Conservation (phyloP, 768 basidiomycete genomes). For the Russula griseocarnosa region DNA sequence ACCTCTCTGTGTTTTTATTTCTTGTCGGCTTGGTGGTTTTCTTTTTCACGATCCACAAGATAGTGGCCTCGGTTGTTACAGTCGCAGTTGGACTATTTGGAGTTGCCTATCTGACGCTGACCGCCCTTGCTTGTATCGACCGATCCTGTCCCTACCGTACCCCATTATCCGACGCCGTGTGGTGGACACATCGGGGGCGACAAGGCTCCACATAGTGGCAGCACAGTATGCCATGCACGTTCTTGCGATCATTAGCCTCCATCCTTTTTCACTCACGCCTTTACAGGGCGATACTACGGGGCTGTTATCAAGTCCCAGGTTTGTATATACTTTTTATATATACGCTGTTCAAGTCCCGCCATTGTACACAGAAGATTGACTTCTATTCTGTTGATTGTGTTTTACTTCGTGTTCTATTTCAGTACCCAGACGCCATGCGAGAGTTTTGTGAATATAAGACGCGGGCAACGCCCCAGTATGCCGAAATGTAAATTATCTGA, state of each 20-base stretch:
- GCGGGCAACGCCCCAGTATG: too few relatives aligned
- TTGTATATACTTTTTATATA: too few relatives aligned
- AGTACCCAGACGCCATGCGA: too few relatives aligned
- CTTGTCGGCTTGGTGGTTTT: neutral
- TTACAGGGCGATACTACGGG: neutral
- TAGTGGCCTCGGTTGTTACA: neutral
- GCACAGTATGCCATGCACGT: neutral
- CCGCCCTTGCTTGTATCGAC: neutral
- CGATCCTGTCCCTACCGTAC: neutral
- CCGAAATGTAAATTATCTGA: too few relatives aligned
- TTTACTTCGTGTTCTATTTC: too few relatives aligned
- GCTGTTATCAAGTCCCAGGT: too few relatives aligned
- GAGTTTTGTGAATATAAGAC: too few relatives aligned
- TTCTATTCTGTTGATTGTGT: too few relatives aligned
- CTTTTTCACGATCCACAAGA: neutral
- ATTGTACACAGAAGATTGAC: too few relatives aligned
- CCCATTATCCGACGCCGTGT: neutral
- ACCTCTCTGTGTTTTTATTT: constrained; percentile 9
- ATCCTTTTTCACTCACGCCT: neutral
- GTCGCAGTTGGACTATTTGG: neutral
- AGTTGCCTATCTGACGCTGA: neutral
- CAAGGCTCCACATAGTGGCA: neutral
- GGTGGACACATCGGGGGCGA: neutral
- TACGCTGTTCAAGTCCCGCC: too few relatives aligned
- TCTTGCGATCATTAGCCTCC: neutral